Conservation (phyloP, 495 filamentous ascomycete species). For the Penicillium chermesinum region DNA sequence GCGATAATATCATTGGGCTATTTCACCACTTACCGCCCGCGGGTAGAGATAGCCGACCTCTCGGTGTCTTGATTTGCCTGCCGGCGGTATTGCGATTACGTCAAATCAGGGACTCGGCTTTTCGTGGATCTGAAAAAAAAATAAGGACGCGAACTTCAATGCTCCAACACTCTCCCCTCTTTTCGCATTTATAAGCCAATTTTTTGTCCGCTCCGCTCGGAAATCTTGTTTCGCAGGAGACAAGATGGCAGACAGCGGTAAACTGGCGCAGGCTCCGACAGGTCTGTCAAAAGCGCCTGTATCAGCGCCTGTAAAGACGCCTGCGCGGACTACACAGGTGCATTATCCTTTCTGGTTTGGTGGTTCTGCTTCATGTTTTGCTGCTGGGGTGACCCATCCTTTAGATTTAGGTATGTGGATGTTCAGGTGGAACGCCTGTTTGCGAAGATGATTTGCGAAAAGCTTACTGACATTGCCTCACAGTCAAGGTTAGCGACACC, state of each 20-base stretch:
- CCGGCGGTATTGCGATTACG: conserved; percentile 32
- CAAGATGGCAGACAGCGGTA: conserved; percentile 40
- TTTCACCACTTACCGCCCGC: too few relatives aligned
- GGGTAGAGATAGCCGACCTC: too few relatives aligned
- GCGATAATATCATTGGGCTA: conserved; percentile 38
- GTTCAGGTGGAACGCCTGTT: neutral
- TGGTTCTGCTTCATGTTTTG: conserved; percentile 84
- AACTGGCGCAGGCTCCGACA: conserved; percentile 31
- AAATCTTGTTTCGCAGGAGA: conserved; percentile 22
- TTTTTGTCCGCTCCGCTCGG: conserved; percentile 7
- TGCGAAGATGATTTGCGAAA: neutral
- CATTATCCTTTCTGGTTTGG: conserved; percentile 93
- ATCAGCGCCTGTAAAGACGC: conserved; percentile 21
- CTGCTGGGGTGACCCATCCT: conserved; percentile 85
- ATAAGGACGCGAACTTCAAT: conserved; percentile 2
- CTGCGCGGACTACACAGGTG: conserved; percentile 35
- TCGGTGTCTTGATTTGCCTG: conserved; percentile 39
- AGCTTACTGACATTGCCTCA: conserved; percentile 13
- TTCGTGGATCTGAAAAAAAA: conserved; percentile 8
- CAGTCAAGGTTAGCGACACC: conserved; percentile 48
- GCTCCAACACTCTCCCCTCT: conserved; percentile 7
- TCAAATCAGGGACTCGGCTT: conserved; percentile 23
- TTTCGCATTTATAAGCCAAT: conserved; percentile 2
- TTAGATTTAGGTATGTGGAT: conserved; percentile 58
- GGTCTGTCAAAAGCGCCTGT: conserved; percentile 22